Base-by-base conservation (phyloP, 345 rosid genomes). In the Salix viminalis region DNA sequence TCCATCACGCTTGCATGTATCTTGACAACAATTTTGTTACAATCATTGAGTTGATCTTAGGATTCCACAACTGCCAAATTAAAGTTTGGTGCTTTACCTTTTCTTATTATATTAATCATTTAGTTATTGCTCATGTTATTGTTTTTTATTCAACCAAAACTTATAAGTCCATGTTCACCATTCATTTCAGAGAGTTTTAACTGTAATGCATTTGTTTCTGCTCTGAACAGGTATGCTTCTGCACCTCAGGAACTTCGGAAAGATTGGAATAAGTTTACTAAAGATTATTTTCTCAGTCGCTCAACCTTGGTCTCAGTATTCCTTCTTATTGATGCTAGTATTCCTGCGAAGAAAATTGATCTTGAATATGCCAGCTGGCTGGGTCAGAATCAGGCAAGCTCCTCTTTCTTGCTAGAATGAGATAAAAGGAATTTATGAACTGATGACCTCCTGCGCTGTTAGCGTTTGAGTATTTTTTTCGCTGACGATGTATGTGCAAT, bases 341-440 rank as follows among this genome's bases (percentile, higher is more conserved):
- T 95, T 80, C 93, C 99, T 71, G 88, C 88, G 4, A 95, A 95
- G 90, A 78, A 82, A 36, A 91, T 95, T 16, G 99, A 95, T 82
- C 96, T 95, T 18, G 98, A 93, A 19, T 95, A 93, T 83, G 99
- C 98, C 28, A 91, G 96, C 75, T 95, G 99, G 99, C 91, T 95
- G 79, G 97, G 98, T 69, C 89, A 91, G 84, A 95, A 95, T 83
- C 92, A 91, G 99, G 99, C 93, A 84, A 61, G 26, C 14, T 39
- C 26, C 34, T 69, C 36, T 41, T 56, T 32, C 69, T 66, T 2
- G 44, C 15, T 66, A 66, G n/a, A 23, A 34, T 66, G 42, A 28
- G 69, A 30, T 66, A 18, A 15, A 66, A 15, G n/a, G 39, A 37
- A 34, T 30, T 8, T 6, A 66, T 21, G 23, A 66, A 19, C 18